Percentiles rank a stretch among this genome's conserved stretches.
Conservation (phyloP, 169 alveolate genomes). For the Eimeria necatrix region DNA sequence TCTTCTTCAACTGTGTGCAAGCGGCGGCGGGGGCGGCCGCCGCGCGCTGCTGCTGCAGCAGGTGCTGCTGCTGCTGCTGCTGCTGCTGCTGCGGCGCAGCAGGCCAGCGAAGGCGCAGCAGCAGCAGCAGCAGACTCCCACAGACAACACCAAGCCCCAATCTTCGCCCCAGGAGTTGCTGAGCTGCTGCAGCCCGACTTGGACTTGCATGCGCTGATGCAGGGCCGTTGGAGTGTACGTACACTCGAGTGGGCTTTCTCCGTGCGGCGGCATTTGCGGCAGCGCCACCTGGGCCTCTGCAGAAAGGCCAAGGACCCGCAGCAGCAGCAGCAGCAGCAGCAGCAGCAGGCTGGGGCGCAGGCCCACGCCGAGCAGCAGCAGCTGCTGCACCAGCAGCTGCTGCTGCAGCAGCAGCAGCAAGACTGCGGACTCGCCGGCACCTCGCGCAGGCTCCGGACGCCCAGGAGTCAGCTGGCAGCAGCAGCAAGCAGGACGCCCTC, state of each 20-base stretch:
- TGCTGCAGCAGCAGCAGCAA: background rate
- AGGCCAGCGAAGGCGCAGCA: background rate
- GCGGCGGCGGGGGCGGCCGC: constrained; percentile 25
- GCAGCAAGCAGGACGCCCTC: background rate
- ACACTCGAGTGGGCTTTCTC: constrained; percentile 46
- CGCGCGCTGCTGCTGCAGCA: constrained; percentile 34
- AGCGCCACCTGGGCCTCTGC: constrained; percentile 33
- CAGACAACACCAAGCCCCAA: constrained; percentile 12
- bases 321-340: background rate
- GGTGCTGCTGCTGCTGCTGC: background rate
- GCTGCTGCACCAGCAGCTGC: background rate
- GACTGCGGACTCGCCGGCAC: background rate
- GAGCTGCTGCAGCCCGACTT: constrained; percentile 50
- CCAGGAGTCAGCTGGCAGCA: constrained; percentile 21
- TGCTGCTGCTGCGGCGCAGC: background rate
- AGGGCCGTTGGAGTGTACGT: constrained; percentile 55
- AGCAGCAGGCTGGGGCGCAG: background rate
- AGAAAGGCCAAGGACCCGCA: constrained; percentile 19
- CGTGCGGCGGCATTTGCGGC: constrained; percentile 32
- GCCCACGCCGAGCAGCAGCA: background rate
- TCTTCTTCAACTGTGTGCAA: background rate
- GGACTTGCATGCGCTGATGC: constrained; percentile 33
- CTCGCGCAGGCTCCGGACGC: background rate
- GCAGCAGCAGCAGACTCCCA: background rate
- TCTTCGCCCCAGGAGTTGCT: constrained; percentile 27